Evolutionary conservation across 2,329 filamentous ascomycete genomes (phyloP).

Genomic region (Ophiostoma ips): DNA sequence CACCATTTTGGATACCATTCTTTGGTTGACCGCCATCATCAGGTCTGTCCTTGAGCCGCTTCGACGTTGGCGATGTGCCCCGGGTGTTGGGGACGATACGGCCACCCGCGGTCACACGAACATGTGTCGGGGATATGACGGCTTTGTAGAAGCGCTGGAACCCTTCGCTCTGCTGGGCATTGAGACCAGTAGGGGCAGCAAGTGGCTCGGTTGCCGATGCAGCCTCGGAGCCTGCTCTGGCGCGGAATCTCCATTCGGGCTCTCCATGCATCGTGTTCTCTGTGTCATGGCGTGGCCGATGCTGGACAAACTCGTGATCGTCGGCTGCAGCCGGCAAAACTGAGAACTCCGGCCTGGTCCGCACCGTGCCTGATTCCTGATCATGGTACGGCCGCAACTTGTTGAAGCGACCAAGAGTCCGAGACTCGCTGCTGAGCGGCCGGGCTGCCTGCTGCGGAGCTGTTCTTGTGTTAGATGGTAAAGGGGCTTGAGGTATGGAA

Average conservation of each 20-base stretch:
- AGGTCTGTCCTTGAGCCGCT: constrained; percentile 31
- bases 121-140: constrained; percentile 52
- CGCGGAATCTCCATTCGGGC: constrained; percentile 19
- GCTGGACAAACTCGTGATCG: constrained; percentile 18
- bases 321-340: constrained; percentile 19
- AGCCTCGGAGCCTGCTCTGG: constrained; percentile 32
- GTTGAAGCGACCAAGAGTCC: constrained; percentile 7
- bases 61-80: constrained; percentile 36
- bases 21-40: constrained; percentile 14
- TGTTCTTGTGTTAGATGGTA: neutral
- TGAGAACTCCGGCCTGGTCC: constrained; percentile 20
- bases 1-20: constrained; percentile 11
- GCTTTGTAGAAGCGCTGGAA: constrained; percentile 55
- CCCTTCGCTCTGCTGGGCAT: constrained; percentile 47
- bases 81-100: constrained; percentile 53
- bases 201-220: constrained; percentile 35
- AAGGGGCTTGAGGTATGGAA: neutral
- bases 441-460: neutral
- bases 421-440: constrained; percentile 1
- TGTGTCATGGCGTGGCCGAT: constrained; percentile 12
- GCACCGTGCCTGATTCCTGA: neutral
- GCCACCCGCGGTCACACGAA: constrained; percentile 53
- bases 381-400: constrained; percentile 8
- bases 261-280: constrained; percentile 14
- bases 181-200: constrained; percentile 36